A percentile compares a stretch with the other conserved stretches of the same genome.
Conservation (phyloP, 2,329 filamentous ascomycete species). For the Penicillium oxalicum region DNA sequence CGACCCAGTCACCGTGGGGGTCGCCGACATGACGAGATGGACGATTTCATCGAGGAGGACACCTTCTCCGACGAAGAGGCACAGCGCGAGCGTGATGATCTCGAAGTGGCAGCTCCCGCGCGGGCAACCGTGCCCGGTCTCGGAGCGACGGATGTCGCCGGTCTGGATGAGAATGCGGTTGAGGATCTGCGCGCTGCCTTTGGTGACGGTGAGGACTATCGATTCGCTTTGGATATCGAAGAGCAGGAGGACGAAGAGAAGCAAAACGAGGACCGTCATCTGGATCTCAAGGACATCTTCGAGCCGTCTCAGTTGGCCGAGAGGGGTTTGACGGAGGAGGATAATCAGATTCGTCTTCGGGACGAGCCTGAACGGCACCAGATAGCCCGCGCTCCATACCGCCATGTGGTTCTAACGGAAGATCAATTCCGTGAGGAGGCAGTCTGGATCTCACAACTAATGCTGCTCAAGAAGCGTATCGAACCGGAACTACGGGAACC, state of each 20-base stretch:
- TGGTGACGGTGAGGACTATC: slow-evolving; percentile 90
- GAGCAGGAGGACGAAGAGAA: slow-evolving; percentile 75
- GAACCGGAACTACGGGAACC: slow-evolving; percentile 66
- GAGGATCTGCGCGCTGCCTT: slow-evolving; percentile 97
- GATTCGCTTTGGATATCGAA: slow-evolving; percentile 86
- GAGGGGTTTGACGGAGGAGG: slow-evolving; percentile 90
- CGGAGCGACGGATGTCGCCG: slow-evolving; percentile 69
- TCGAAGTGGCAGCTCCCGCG: slow-evolving; percentile 77
- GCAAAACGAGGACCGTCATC: slow-evolving; percentile 69
- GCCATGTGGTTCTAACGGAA: slow-evolving; percentile 68
- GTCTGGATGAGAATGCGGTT: slow-evolving; percentile 83
- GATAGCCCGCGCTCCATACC: slow-evolving; percentile 82
- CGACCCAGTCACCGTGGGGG: slow-evolving; percentile 49
- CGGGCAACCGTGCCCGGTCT: slow-evolving; percentile 62
- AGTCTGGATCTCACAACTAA: slow-evolving; percentile 81
- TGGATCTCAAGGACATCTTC: slow-evolving; percentile 96
- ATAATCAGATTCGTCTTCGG: slow-evolving; percentile 79
- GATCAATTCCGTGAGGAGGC: slow-evolving; percentile 89
- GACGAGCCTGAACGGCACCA: slow-evolving; percentile 96
- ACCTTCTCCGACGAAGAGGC: slow-evolving; percentile 80
- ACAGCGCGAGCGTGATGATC: slow-evolving; percentile 71
- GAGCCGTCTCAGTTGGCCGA: slow-evolving; percentile 92
- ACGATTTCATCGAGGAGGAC: slow-evolving; percentile 96
- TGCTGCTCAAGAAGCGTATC: slow-evolving; percentile 81
- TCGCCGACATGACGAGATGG: slow-evolving; percentile 69